Conservation (phyloP, 306 rosid genomes). For the Dalbergia oliveri region DNA sequence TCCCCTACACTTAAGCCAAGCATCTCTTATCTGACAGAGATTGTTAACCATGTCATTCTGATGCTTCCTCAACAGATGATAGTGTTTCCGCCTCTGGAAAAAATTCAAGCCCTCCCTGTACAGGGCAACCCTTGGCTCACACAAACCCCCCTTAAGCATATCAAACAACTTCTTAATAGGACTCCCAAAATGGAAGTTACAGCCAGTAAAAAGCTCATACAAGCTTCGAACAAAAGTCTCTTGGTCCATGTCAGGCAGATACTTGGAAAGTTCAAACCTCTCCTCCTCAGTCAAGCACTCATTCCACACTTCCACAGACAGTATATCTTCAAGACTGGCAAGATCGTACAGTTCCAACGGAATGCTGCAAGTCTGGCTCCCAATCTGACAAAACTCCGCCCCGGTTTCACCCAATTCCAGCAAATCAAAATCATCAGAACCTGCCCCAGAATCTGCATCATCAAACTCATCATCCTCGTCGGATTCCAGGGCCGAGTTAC, state of each 20-base stretch:
- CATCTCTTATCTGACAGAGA: conserved; percentile 94
- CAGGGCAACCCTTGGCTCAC: conserved; percentile 98
- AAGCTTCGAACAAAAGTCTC: conserved; percentile 75
- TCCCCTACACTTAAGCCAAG: conserved; percentile 91
- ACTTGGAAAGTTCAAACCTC: conserved; percentile 81
- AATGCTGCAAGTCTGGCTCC: conserved; percentile 92
- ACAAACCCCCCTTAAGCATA: conserved; percentile 94
- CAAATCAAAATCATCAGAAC: conserved; percentile 98
- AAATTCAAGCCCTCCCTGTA: conserved; percentile 86
- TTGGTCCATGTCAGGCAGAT: conserved; percentile 93
- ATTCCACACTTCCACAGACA: conserved; percentile 94
- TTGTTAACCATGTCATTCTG: conserved; percentile 89
- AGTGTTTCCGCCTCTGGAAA: conserved; percentile 84
- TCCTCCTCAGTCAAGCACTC: conserved; percentile 90
- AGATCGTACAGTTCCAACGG: conserved; percentile 96
- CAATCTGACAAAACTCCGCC: conserved; percentile 95
- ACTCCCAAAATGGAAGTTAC: conserved; percentile 90
- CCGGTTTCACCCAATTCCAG: conserved; percentile 95
- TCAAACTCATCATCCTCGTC: conserved; percentile 94
- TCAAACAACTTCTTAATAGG: conserved; percentile 80
- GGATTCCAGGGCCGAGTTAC: conserved; percentile 72
- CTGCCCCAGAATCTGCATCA: conserved; percentile 98
- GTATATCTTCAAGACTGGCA: conserved; percentile 78
- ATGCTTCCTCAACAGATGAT: conserved; percentile 89
- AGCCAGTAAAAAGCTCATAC: conserved; percentile 80